phyloP scores from a whole-genome alignment of 306 rosid genomes.

The Inga laurina region DNA sequence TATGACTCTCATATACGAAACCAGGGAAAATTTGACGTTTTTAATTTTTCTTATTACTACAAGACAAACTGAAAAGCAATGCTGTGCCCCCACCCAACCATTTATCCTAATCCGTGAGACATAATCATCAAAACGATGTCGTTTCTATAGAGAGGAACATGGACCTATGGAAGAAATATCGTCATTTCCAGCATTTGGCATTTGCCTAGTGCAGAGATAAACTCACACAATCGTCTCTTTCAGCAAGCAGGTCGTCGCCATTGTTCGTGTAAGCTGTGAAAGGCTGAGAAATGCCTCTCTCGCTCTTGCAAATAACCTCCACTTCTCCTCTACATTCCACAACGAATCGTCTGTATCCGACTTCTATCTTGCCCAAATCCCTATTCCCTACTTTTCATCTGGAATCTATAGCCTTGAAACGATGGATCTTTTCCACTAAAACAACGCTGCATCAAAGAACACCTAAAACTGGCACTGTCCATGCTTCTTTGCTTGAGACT shows the following conservation, averaged over 20 bases:
- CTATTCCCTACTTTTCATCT: constrained; percentile 42
- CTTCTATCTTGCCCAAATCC: constrained; percentile 47
- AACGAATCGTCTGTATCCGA: constrained; percentile 18
- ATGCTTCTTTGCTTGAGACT: constrained; percentile 75
- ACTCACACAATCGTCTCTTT: neutral
- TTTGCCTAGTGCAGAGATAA: neutral
- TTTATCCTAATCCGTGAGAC: neutral
- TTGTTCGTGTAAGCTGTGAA: neutral
- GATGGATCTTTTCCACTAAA: constrained; percentile 36
- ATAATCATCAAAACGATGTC: neutral
- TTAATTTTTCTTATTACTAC: neutral
- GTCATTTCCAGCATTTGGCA: neutral
- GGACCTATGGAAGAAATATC: neutral
- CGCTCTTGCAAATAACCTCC: constrained; percentile 49
- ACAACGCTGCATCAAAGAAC: constrained; percentile 17
- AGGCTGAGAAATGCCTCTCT: constrained; percentile 54
- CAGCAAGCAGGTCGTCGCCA: neutral
- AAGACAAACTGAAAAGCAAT: neutral
- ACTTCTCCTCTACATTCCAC: constrained; percentile 39
- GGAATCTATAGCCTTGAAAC: constrained; percentile 38
- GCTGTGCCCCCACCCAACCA: neutral
- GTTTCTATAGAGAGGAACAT: neutral
- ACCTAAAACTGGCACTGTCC: neutral
- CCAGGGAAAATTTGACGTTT: neutral
- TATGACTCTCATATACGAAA: neutral